Percentiles rank a stretch among this genome's conserved stretches.
Conservation (phyloP, 1,284 basidiomycete genomes). For the Trametes polyzona region DNA sequence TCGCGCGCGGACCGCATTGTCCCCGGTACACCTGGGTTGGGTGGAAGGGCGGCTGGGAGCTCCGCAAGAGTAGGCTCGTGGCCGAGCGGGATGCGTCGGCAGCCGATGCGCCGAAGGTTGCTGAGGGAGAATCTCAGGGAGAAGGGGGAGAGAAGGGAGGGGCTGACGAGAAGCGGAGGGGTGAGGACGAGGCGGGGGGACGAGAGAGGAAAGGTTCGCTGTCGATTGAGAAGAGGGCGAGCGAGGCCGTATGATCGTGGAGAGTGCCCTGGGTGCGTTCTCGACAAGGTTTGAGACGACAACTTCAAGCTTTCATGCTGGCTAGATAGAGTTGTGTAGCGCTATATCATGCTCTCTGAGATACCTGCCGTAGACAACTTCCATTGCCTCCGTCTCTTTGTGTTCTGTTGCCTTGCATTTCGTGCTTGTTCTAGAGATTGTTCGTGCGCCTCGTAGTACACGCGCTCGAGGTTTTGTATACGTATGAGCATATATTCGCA, state of each 20-base stretch:
- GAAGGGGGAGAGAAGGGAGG: not conserved
- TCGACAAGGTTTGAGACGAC: not conserved
- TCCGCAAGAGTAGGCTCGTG: constrained; percentile 27
- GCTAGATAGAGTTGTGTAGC: not conserved
- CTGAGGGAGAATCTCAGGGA: no score
- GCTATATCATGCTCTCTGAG: not conserved
- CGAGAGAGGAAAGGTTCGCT: not conserved
- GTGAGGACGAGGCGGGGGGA: not conserved
- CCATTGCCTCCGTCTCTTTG: no score
- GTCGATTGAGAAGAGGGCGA: not conserved
- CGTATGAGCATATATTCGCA: no score
- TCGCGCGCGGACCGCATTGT: constrained; percentile 49
- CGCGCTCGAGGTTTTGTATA: no score
- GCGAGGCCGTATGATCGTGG: not conserved
- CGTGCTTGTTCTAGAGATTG: no score
- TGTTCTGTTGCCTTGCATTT: no score
- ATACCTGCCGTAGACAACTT: not conserved
- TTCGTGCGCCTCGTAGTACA: no score
- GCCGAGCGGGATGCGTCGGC: no score
- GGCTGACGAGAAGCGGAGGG: not conserved
- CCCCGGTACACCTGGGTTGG: constrained; percentile 44
- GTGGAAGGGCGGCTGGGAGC: constrained; percentile 38
- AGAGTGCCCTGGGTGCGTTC: not conserved
- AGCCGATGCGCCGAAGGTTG: no score
- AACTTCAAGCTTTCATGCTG: not conserved